Percentiles rank a stretch among this genome's conserved stretches.
Conservation (phyloP, 495 filamentous ascomycete species). For the Penicillium pulvis region DNA sequence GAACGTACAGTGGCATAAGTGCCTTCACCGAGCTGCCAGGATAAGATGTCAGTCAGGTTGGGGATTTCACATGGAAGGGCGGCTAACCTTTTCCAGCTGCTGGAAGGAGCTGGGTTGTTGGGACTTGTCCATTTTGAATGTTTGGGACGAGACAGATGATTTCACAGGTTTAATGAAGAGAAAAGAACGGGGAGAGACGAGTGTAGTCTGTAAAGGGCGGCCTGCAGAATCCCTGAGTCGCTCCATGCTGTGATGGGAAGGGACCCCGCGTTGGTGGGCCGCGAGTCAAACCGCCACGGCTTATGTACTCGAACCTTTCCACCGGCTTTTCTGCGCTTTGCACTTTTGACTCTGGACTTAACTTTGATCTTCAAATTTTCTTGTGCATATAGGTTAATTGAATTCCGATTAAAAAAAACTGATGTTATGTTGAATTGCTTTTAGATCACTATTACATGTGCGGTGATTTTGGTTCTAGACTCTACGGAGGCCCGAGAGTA, state of each 20-base stretch:
- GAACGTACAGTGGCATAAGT: conserved; percentile 93
- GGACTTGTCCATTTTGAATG: conserved; percentile 74
- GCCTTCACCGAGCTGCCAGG: conserved; percentile 80
- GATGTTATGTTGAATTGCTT: neutral
- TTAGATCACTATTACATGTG: neutral
- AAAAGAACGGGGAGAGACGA: conserved; percentile 45
- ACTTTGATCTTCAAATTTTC: too few species aligned
- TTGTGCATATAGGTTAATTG: too few species aligned
- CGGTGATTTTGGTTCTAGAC: neutral
- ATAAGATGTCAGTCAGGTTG: conserved; percentile 19
- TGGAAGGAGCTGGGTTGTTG: conserved; percentile 94
- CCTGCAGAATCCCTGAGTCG: conserved; percentile 27
- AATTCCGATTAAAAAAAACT: too few species aligned
- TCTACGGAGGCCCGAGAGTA: too few species aligned
- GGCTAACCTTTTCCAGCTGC: conserved; percentile 84
- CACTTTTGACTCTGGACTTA: too few species aligned
- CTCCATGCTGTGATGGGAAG: conserved; percentile 33
- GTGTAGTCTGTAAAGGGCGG: conserved; percentile 32
- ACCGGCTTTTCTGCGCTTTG: neutral
- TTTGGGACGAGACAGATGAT: conserved; percentile 15
- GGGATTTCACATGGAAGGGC: conserved; percentile 7
- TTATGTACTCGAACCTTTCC: conserved; percentile 17
- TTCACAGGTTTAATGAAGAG: conserved; percentile 31
- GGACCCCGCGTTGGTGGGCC: conserved; percentile 30
- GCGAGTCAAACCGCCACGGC: conserved; percentile 13